phyloP scores from a whole-genome alignment of 208 protist genomes.

The Blechomonas ayalai region DNA sequence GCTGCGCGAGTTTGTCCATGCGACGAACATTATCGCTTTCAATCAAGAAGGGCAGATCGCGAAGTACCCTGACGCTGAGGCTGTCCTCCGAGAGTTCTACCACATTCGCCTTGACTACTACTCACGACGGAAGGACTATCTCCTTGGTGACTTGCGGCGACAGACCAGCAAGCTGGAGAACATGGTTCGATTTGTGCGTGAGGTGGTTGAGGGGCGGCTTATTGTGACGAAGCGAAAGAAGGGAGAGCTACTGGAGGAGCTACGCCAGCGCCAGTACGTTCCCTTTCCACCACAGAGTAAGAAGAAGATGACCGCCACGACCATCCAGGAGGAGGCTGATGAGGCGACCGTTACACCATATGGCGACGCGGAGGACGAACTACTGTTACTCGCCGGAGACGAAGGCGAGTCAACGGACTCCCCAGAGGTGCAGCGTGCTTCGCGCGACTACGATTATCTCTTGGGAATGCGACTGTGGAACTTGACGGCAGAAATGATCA shows the following conservation, averaged over 20 bases:
- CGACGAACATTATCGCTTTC: slow-evolving; percentile 98
- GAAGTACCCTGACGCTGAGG: slow-evolving; percentile 90
- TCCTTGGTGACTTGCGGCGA: slow-evolving; percentile 82
- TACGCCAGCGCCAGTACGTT: slow-evolving; percentile 84
- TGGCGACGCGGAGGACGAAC: slow-evolving; percentile 18
- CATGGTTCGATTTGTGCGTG: slow-evolving; percentile 97
- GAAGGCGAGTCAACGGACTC: slow-evolving; percentile 18
- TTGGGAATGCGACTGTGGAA: slow-evolving; percentile 97
- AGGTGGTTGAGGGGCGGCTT: slow-evolving; percentile 93
- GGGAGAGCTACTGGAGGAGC: slow-evolving; percentile 90
- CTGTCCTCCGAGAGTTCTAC: slow-evolving; percentile 98
- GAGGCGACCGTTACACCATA: no score
- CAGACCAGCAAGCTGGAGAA: slow-evolving; percentile 93
- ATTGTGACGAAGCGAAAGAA: slow-evolving; percentile 91
- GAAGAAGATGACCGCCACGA: slow-evolving; percentile 75
- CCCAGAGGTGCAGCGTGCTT: slow-evolving; percentile 53
- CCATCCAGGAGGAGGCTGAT: slow-evolving; percentile 58
- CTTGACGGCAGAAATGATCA: slow-evolving; percentile 96
- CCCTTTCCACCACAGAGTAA: slow-evolving; percentile 79
- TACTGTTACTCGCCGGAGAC: slow-evolving; percentile 13
- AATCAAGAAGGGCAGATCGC: slow-evolving; percentile 92
- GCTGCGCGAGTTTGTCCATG: slow-evolving; percentile 81
- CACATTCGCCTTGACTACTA: slow-evolving; percentile 95
- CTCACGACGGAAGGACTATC: slow-evolving; percentile 92
- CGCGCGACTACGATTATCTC: slow-evolving; percentile 97